Evolutionary conservation across 495 filamentous ascomycete species (phyloP).

Genomic region (Bombardia bombarda): DNA sequence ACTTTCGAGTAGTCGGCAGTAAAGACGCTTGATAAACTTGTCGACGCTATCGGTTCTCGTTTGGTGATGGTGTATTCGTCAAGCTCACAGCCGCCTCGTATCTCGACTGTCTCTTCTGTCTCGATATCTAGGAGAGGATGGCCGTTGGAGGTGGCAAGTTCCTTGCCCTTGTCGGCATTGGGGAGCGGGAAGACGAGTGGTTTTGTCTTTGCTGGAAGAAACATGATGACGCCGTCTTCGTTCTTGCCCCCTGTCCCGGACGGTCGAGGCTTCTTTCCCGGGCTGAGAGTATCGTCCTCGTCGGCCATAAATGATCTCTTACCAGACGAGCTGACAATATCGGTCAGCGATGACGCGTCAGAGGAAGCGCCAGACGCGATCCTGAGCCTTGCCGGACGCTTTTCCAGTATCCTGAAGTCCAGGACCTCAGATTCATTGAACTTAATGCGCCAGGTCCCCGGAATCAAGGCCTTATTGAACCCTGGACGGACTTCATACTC

Average conservation of each 20-base stretch:
- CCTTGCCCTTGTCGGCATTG: conserved; percentile 32
- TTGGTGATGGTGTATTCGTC: conserved; percentile 40
- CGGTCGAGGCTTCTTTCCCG: conserved; percentile 31
- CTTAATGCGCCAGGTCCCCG: conserved; percentile 41
- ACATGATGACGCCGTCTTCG: conserved; percentile 39
- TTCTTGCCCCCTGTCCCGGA: conserved; percentile 17
- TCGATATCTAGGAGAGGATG: conserved; percentile 38
- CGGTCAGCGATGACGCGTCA: conserved; percentile 7
- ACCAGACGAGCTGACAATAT: conserved; percentile 28
- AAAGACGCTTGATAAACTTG: conserved; percentile 39
- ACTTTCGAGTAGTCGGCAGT: conserved; percentile 38
- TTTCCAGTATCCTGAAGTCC: conserved; percentile 43
- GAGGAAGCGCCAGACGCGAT: conserved; percentile 17
- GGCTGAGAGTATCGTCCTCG: conserved; percentile 19
- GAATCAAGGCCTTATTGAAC: conserved; percentile 30
- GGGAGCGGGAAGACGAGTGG: conserved; percentile 34
- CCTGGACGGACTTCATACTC: conserved; percentile 35
- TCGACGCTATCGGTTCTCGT: conserved; percentile 35
- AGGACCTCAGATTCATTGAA: conserved; percentile 33
- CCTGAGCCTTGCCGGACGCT: conserved; percentile 26
- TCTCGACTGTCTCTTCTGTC: conserved; percentile 30
- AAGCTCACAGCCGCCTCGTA: conserved; percentile 32
- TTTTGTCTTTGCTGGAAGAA: conserved; percentile 33
- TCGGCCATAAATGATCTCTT: conserved; percentile 35
- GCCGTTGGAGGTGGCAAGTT: conserved; percentile 32